Percentiles rank a stretch among this genome's conserved stretches.
Conservation (phyloP, 176 grass and related monocot genomes). For the Eragrostis curvula region DNA sequence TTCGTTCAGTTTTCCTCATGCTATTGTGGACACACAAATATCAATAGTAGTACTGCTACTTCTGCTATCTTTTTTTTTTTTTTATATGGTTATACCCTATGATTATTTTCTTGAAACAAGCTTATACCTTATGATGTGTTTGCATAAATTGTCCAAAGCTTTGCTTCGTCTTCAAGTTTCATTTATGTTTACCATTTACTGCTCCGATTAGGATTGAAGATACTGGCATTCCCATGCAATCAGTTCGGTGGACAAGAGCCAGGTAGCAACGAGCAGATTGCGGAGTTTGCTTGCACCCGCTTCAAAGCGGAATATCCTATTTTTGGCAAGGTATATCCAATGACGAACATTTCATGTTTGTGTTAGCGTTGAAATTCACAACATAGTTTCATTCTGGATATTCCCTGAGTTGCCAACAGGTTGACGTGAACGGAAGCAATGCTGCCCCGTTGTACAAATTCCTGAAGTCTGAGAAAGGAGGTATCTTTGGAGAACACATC, state of each 20-base stretch:
- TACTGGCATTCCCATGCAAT: constrained; percentile 70
- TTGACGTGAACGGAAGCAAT: constrained; percentile 64
- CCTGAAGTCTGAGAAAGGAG: constrained; percentile 50
- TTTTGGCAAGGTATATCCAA: constrained; percentile 56
- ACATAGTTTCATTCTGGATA: neutral
- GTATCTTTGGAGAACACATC: constrained; percentile 56
- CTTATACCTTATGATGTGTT: neutral
- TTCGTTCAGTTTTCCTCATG: neutral
- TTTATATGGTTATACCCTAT: neutral
- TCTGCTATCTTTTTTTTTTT: neutral
- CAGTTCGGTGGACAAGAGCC: constrained; percentile 62
- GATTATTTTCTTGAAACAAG: neutral
- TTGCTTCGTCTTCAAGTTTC: neutral
- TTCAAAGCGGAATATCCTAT: constrained; percentile 64
- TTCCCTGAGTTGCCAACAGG: constrained; percentile 26
- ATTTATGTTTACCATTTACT: constrained; percentile 16
- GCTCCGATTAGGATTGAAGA: constrained; percentile 45
- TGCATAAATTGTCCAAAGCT: neutral
- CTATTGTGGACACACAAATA: neutral
- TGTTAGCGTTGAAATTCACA: neutral
- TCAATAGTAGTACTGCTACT: neutral
- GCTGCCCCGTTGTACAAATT: constrained; percentile 66
- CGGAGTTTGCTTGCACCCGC: constrained; percentile 60
- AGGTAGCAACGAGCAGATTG: constrained; percentile 57
- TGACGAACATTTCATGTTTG: neutral